Conservation (phyloP, 2,329 filamentous ascomycete species). For the Microdochium paspali region DNA sequence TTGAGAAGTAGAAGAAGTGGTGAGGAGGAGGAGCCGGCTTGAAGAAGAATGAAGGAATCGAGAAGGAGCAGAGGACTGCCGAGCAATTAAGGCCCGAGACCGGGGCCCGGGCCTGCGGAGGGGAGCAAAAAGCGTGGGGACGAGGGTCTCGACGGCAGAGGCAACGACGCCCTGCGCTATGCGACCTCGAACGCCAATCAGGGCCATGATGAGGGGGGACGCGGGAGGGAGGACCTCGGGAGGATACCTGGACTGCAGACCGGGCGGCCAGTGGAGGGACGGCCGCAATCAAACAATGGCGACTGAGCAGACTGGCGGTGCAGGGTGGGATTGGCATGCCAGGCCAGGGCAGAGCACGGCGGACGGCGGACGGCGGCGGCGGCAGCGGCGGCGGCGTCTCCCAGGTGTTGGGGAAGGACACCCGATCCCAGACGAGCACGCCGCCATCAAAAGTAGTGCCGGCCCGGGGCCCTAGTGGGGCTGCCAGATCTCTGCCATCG, state of each 20-base stretch:
- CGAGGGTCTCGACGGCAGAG: background rate
- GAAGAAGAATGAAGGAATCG: background rate
- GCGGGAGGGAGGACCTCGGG: background rate
- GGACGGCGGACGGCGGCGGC: too few relatives aligned
- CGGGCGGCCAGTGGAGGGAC: background rate
- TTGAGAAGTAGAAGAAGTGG: background rate
- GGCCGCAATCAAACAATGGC: background rate
- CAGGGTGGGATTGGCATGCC: too few relatives aligned
- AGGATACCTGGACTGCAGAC: background rate
- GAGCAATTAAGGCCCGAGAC: background rate
- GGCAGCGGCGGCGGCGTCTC: too few relatives aligned
- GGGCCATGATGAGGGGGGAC: background rate
- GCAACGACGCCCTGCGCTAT: background rate
- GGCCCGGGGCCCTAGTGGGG: background rate
- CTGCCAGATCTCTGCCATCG: background rate
- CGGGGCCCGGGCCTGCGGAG: background rate
- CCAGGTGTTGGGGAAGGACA: too few relatives aligned
- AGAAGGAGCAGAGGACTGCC: background rate
- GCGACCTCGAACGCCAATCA: background rate
- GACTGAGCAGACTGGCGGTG: background rate
- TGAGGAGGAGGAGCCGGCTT: background rate
- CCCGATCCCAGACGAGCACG: too few relatives aligned
- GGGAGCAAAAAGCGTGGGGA: background rate
- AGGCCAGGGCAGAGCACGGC: background rate
- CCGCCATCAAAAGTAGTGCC: conserved; percentile 1